Evolutionary conservation across 1,284 basidiomycete species (phyloP).

Genomic region (Cryptococcus jaspeensis): DNA sequence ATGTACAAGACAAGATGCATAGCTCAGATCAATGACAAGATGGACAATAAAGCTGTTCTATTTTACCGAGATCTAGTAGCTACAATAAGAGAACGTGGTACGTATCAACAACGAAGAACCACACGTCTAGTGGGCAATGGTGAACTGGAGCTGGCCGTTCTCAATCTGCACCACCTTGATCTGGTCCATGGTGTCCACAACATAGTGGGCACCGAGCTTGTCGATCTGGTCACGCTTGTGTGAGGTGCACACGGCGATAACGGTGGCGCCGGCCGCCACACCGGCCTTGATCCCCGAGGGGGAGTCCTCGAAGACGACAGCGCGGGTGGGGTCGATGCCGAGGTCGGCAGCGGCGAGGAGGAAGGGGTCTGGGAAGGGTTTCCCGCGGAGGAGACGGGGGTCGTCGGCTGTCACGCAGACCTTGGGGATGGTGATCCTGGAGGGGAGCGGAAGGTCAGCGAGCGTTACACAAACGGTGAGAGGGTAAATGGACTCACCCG

Average conservation of each 20-base stretch:
- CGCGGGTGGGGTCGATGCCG: constrained; percentile 55
- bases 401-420: constrained; percentile 79
- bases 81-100: not conserved
- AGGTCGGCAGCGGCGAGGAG: constrained; percentile 70
- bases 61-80: not conserved
- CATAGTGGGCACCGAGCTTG: constrained; percentile 65
- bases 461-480: not conserved
- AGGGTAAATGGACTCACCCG: constrained; percentile 9
- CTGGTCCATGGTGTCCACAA: constrained; percentile 64
- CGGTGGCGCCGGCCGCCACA: constrained; percentile 68
- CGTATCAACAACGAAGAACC: not conserved
- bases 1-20: not conserved
- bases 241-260: constrained; percentile 69
- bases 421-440: constrained; percentile 67
- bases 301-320: constrained; percentile 73
- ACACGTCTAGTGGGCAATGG: constrained; percentile 24
- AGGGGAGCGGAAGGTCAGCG: constrained; percentile 38
- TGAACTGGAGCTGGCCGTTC: constrained; percentile 37
- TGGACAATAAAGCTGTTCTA: not conserved
- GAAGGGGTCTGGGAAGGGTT: constrained; percentile 72
- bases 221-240: constrained; percentile 59
- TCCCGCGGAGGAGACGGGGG: constrained; percentile 54
- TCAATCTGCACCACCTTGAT: constrained; percentile 52
- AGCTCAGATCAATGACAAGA: not conserved
- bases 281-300: constrained; percentile 71